These are phyloP conservation scores for Aquilaria yunnanensis DNA, from an alignment of 345 rosid species.

Conservation along the genomic window DNA sequence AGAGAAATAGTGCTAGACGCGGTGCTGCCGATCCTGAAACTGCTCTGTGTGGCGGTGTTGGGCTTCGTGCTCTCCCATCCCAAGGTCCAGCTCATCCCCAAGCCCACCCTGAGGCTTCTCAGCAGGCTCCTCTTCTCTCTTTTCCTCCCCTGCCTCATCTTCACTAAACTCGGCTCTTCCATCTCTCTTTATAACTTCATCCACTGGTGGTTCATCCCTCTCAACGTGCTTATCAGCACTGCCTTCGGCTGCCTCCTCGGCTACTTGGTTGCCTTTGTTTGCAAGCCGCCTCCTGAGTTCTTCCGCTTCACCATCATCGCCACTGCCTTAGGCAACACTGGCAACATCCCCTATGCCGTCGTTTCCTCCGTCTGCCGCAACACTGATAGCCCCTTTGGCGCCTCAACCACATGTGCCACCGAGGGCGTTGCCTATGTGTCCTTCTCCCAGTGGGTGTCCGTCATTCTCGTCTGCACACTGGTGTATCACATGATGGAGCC, in stretches of 20 bases:
- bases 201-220: constrained; percentile 44
- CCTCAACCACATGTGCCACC: constrained; percentile 1
- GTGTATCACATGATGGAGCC: constrained; percentile 55
- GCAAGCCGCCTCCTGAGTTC: constrained; percentile 29
- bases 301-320: constrained; percentile 33
- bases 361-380: constrained; percentile 28
- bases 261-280: constrained; percentile 22
- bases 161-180: constrained; percentile 27
- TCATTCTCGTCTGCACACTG: constrained; percentile 33
- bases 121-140: constrained; percentile 32
- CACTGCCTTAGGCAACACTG: constrained; percentile 41
- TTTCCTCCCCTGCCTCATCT: constrained; percentile 36
- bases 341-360: constrained; percentile 27
- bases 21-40: constrained; percentile 30
- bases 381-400: constrained; percentile 22
- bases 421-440: constrained; percentile 38
- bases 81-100: constrained; percentile 26
- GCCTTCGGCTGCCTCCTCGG: constrained; percentile 30
- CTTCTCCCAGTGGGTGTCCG: constrained; percentile 39
- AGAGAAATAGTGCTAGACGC: constrained; percentile 18
- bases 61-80: constrained; percentile 31
- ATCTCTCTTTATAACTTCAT: constrained; percentile 14
- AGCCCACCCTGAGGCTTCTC: constrained; percentile 26
- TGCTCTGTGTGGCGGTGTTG: constrained; percentile 23
- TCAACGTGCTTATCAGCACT: constrained; percentile 28